phyloP scores from a whole-genome alignment of 2,329 filamentous ascomycete genomes.

The Xylaria multiplex region DNA sequence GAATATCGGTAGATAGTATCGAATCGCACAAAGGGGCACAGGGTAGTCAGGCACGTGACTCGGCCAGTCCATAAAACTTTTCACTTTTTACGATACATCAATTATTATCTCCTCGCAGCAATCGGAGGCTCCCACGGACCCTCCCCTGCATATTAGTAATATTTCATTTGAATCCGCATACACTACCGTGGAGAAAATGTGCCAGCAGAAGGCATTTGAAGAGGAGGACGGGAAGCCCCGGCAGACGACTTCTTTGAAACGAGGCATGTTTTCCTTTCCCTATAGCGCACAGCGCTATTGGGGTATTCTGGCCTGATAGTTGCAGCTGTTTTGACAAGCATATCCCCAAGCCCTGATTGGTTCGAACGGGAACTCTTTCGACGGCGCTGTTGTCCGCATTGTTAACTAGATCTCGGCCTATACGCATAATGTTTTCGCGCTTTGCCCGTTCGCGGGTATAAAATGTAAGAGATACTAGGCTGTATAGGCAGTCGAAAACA shows the following conservation, averaged over 20 bases:
- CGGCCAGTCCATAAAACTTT: not conserved
- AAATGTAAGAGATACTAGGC: constrained; percentile 1
- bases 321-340: constrained; percentile 2
- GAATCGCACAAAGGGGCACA: constrained; percentile 10
- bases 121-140: not conserved
- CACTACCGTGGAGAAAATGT: constrained; percentile 5
- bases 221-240: constrained; percentile 8
- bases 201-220: constrained; percentile 5
- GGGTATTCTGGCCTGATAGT: constrained; percentile 19
- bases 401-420: constrained; percentile 9
- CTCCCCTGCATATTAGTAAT: constrained; percentile 6
- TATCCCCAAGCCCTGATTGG: constrained; percentile 11
- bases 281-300: constrained; percentile 11
- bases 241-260: constrained; percentile 14
- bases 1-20: constrained; percentile 7
- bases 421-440: not conserved
- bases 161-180: constrained; percentile 11
- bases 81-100: too few species aligned
- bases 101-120: too few species aligned
- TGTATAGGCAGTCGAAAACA: constrained; percentile 1
- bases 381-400: not conserved
- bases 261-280: constrained; percentile 21
- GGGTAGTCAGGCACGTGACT: constrained; percentile 28
- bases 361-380: not conserved
- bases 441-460: not conserved